Base-by-base conservation (phyloP, 2,329 filamentous ascomycete species). In the Paraphoma sp. region DNA sequence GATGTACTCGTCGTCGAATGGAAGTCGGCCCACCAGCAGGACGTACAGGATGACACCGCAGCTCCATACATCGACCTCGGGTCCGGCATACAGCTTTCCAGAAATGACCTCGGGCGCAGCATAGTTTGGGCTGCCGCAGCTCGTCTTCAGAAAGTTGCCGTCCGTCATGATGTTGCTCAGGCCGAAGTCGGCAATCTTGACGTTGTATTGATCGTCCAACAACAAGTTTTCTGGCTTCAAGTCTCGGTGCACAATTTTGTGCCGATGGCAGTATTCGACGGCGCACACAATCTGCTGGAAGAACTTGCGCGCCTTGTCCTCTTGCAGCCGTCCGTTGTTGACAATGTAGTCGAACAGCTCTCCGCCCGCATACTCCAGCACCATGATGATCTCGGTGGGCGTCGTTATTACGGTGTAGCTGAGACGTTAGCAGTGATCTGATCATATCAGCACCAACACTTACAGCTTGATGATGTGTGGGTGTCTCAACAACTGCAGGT, bases 131-230 rank as follows among this genome's bases (percentile, higher is more conserved):
- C 94, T 98, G 51, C 95, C 95, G 71, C 95, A 99, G 75, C 93
- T 98, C 1, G 95, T 99, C 81, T 97, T 98, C 70, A 99, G 86
- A 75, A 99, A 99, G 76, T 99, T 99, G 28, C 95, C 95, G 75
- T 99, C 95, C 0, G 95, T 98, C 95, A 99, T 99, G 80, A 99
- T 99, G 76, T 99, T 99, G 82, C 94, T 98, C 54, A 99, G 83
- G 55, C 95, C 95, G 68, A 99, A 99, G 79, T 99, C 95, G 70
- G 95, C 95, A 80, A 99, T 99, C 82, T 99, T 99, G 79, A 99
- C 94, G 71, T 99, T 97, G 73, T 97, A 89, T 57, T 96, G 89
- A 64, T 96, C 92, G 79, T 99, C 95, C 49, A 99, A 87, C 43
- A 99, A 86, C 47, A 99, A 81, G 74, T 99, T 99, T 82, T 99